Evolutionary conservation across 495 filamentous ascomycete genomes (phyloP).

Genomic region (Podospora bellae-mahoneyi): DNA sequence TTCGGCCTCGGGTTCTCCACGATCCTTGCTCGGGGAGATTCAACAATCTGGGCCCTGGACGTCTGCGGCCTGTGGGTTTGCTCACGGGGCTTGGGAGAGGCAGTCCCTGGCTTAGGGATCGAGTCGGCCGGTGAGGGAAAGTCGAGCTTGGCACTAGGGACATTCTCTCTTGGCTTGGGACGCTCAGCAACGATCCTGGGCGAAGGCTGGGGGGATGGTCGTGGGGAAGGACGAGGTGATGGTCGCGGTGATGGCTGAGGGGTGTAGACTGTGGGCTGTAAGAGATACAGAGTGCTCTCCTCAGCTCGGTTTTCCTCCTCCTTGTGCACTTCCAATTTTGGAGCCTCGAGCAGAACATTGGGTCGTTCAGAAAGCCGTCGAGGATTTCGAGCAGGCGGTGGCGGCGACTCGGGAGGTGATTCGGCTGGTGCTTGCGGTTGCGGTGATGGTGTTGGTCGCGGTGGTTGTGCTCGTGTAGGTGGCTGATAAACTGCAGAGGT

Average conservation of each 20-base stretch:
- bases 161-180: conserved; percentile 7
- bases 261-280: conserved; percentile 54
- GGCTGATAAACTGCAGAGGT: background rate
- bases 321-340: conserved; percentile 19
- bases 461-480: background rate
- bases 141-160: background rate
- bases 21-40: conserved; percentile 14
- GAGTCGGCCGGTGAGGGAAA: background rate
- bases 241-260: conserved; percentile 48
- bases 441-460: background rate
- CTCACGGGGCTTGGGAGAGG: background rate
- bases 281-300: conserved; percentile 41
- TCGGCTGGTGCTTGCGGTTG: conserved; percentile 7
- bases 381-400: conserved; percentile 32
- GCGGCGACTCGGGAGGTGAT: conserved; percentile 7
- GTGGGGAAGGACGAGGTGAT: conserved; percentile 48
- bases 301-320: conserved; percentile 24
- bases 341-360: conserved; percentile 13
- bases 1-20: conserved; percentile 6
- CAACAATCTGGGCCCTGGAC: background rate
- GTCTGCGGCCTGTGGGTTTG: background rate
- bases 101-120: background rate
- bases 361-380: conserved; percentile 30
- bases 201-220: conserved; percentile 47
- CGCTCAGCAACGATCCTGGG: conserved; percentile 32